Evolutionary conservation across 768 basidiomycete species (phyloP).

Genomic region (Amyloporia xantha): DNA sequence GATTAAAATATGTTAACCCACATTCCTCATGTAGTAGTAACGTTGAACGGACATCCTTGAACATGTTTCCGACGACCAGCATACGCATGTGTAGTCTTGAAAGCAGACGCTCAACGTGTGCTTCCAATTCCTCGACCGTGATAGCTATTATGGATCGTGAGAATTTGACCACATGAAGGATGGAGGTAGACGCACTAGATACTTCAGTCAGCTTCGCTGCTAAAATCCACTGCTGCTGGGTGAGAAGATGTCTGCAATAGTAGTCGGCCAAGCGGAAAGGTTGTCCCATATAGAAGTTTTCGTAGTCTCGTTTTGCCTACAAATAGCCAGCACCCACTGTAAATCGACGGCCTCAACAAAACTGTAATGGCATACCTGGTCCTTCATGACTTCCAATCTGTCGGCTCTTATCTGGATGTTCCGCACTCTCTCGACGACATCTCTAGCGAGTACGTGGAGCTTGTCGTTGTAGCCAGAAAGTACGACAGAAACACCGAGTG

Average conservation of each 20-base stretch:
- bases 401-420: constrained; percentile 58
- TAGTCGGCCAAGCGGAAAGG: constrained; percentile 77
- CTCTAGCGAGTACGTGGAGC: constrained; percentile 61
- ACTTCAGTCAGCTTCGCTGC: constrained; percentile 73
- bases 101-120: constrained; percentile 53
- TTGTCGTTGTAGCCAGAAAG: constrained; percentile 93
- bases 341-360: background rate
- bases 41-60: constrained; percentile 56
- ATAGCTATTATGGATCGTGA: constrained; percentile 41
- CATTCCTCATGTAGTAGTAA: background rate
- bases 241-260: constrained; percentile 63
- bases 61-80: constrained; percentile 79
- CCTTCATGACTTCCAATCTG: constrained; percentile 75
- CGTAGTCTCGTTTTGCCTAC: constrained; percentile 70
- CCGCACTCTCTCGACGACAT: constrained; percentile 66
- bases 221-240: constrained; percentile 68
- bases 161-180: background rate
- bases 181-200: constrained; percentile 17
- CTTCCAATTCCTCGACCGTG: constrained; percentile 61
- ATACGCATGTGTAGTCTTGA: constrained; percentile 62
- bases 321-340: background rate
- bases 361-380: constrained; percentile 49
- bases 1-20: constrained; percentile 4
- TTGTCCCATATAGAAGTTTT: constrained; percentile 83
- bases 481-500: constrained; percentile 59